A percentile compares a stretch with the other conserved stretches of the same genome.
These are phyloP conservation scores for Podospora pseudopauciseta DNA, from an alignment of 495 filamentous ascomycete genomes.

Conservation along the genomic window DNA sequence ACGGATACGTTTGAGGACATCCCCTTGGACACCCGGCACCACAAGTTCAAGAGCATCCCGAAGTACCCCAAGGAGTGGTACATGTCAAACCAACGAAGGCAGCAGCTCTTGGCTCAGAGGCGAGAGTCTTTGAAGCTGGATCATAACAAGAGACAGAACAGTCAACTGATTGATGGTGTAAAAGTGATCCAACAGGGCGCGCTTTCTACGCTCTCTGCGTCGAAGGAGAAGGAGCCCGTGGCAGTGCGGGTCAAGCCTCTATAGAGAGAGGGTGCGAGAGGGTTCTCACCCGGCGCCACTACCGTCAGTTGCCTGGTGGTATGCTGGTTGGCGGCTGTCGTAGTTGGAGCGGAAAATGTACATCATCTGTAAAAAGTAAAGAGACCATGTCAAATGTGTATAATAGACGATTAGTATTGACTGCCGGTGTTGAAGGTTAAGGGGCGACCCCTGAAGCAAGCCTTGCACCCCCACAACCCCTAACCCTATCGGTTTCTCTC, in stretches of 20 bases:
- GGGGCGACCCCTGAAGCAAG: no score
- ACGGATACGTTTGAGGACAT: slow-evolving; percentile 83
- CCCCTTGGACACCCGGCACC: slow-evolving; percentile 85
- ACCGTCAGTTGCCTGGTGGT: no score
- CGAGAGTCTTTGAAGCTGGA: slow-evolving; percentile 47
- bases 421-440: neutral
- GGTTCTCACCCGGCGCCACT: neutral
- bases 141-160: slow-evolving; percentile 41
- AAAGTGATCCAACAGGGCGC: slow-evolving; percentile 44
- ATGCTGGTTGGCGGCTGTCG: neutral
- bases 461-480: neutral
- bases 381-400: neutral
- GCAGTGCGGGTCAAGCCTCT: neutral
- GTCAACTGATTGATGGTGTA: slow-evolving; percentile 53
- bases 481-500: neutral
- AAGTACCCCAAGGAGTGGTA: slow-evolving; percentile 80
- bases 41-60: slow-evolving; percentile 63
- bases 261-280: neutral
- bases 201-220: neutral
- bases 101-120: slow-evolving; percentile 59
- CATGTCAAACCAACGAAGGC: slow-evolving; percentile 65
- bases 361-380: neutral
- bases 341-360: neutral
- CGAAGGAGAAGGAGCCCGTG: slow-evolving; percentile 10
- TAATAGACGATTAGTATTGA: neutral